Evolutionary conservation across 306 rosid genomes (phyloP), one percentile per base, ranked within the genome.

Genomic region (Inga leiocalycina): DNA sequence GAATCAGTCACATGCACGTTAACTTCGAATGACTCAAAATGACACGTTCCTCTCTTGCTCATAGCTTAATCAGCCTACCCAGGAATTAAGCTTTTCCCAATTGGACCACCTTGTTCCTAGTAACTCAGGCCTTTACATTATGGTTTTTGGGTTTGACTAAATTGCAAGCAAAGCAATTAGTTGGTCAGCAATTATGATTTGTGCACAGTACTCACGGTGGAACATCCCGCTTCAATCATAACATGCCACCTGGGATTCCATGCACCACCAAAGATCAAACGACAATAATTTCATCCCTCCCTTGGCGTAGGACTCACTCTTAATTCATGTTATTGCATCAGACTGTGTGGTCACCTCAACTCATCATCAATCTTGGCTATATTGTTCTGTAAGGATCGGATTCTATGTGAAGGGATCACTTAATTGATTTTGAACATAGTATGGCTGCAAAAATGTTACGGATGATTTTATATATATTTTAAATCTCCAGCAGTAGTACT

Each of bases 1-100:
- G 77, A 73, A 81, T 85, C 57, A 65, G 73, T 72, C 83, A 77
- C 80, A 85, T 72, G 85, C 73, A 54, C 1, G 65, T 64, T 71
- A 68, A 52, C 52, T 81, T 56, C 8, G 51, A 43, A 76, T 46
- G 30, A 45, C 79, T 49, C 52, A 48, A 80, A 84, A 84, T 62
- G 43, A 41, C 68, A 69, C 65, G 46, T 30, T 65, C 76, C 57
- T 27, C 71, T 32, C 57, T 65, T 77, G 17, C 2, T 10, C 37
- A 27, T 11, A 27, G 68, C 37, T 44, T 43, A 24, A 27, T 62
- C 37, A 71, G 51, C 52, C 52, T 41, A 9, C 46, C n/a, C 48
- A 70, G 52, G 41, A 5, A 71, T 43, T n/a, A 41, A 70, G 32
- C 51, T 15, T 68, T 70, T 3, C 52, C 75, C 66, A 34, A 48